phyloP scores from a whole-genome alignment of 106 monocot species.

The Dioscorea zingiberensis region DNA sequence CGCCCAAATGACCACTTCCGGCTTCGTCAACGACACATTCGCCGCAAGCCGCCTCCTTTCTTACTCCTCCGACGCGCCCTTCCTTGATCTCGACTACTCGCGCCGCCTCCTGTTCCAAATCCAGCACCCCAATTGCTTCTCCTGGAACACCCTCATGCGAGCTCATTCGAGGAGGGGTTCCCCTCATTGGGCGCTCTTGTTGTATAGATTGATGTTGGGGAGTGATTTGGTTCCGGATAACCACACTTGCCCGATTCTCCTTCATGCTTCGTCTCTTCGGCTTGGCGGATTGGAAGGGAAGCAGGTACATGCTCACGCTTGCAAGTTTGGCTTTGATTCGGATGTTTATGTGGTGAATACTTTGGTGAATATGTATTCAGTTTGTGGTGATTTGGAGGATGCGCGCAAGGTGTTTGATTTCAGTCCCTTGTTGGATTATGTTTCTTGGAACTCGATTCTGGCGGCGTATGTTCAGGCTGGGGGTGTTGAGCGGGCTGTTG shows the following conservation, averaged over 20 bases:
- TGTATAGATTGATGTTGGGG: conserved; percentile 48
- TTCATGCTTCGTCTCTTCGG: conserved; percentile 55
- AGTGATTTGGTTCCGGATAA: conserved; percentile 29
- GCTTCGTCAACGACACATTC: conserved; percentile 63
- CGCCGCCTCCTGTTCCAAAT: conserved; percentile 27
- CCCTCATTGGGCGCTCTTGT: conserved; percentile 30
- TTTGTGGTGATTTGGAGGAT: conserved; percentile 35
- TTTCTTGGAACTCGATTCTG: conserved; percentile 86
- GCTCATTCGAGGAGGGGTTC: conserved; percentile 19
- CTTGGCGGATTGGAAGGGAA: conserved; percentile 33
- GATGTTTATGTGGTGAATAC: conserved; percentile 75
- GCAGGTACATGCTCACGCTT: conserved; percentile 57
- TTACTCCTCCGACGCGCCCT: conserved; percentile 33
- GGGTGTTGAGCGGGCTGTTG: conserved; percentile 37
- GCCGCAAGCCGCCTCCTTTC: conserved; percentile 72
- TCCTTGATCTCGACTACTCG: conserved; percentile 35
- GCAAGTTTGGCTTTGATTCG: conserved; percentile 41
- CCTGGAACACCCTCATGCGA: conserved; percentile 60
- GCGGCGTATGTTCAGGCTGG: conserved; percentile 52
- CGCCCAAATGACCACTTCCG: conserved; percentile 51
- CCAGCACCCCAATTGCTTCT: conserved; percentile 56
- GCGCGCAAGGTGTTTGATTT: conserved; percentile 62
- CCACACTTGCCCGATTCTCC: conserved; percentile 62
- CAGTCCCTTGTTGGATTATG: conserved; percentile 50
- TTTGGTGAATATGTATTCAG: conserved; percentile 68